Evolutionary conservation across 768 basidiomycete species (phyloP).

Genomic region (Boletus reticuloceps): DNA sequence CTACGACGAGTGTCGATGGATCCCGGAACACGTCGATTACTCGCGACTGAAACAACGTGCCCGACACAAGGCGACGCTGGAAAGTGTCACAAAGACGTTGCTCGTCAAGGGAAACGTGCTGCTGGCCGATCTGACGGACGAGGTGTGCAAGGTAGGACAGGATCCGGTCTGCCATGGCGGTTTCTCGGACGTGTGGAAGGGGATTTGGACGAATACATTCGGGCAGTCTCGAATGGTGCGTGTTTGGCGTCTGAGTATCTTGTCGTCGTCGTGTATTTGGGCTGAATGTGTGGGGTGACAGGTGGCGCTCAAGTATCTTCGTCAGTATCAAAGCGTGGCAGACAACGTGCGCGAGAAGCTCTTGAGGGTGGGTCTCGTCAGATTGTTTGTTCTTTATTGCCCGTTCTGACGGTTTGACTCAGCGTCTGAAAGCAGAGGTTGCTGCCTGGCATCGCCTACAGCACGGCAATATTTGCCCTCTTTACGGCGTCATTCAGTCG

Average conservation of each 20-base stretch:
- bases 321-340: constrained; percentile 45
- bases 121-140: constrained; percentile 55
- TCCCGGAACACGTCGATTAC: constrained; percentile 51
- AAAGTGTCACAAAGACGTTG: constrained; percentile 54
- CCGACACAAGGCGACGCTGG: constrained; percentile 53
- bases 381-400: neutral
- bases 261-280: no score
- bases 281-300: constrained; percentile 17
- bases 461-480: constrained; percentile 52
- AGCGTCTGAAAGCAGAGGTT: constrained; percentile 59
- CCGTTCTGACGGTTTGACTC: neutral
- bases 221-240: constrained; percentile 30
- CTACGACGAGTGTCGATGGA: constrained; percentile 59
- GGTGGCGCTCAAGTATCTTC: constrained; percentile 60
- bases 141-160: constrained; percentile 45
- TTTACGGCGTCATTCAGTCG: constrained; percentile 54
- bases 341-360: constrained; percentile 51
- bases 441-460: constrained; percentile 56
- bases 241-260: no score
- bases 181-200: constrained; percentile 64
- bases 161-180: constrained; percentile 51
- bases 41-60: constrained; percentile 55
- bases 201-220: constrained; percentile 48
- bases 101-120: constrained; percentile 48
- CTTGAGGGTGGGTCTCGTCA: constrained; percentile 37